Conservation (phyloP, 2,329 filamentous ascomycete species). For the Orbilia ellipsospora region DNA sequence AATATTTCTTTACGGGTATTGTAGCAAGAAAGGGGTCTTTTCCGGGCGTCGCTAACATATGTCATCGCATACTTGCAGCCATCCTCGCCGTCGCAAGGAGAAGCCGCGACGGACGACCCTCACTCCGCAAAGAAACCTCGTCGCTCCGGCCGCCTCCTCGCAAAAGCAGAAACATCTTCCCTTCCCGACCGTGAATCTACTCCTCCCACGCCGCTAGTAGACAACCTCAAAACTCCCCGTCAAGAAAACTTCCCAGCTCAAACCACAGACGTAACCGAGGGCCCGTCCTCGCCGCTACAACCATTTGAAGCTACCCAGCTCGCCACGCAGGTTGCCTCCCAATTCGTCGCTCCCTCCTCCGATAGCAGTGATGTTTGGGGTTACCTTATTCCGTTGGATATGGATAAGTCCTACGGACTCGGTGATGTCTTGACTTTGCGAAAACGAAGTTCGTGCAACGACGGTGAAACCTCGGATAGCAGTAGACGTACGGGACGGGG, state of each 20-base stretch:
- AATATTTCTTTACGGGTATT: background rate
- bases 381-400: constrained; percentile 85
- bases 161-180: constrained; percentile 69
- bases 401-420: constrained; percentile 65
- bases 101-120: constrained; percentile 15
- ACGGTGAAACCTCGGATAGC: constrained; percentile 66
- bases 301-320: constrained; percentile 52
- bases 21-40: too few species aligned
- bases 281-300: constrained; percentile 74
- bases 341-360: constrained; percentile 81
- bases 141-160: constrained; percentile 75
- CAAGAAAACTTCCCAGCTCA: constrained; percentile 71
- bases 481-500: constrained; percentile 62
- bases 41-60: constrained; percentile 5
- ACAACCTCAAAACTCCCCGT: constrained; percentile 65
- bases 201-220: constrained; percentile 81
- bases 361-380: constrained; percentile 82
- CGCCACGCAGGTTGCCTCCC: constrained; percentile 78
- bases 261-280: constrained; percentile 66
- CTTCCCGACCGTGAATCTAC: constrained; percentile 70
- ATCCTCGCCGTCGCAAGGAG: constrained; percentile 43
- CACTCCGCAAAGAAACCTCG: constrained; percentile 79
- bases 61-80: constrained; percentile 15
- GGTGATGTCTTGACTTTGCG: constrained; percentile 78
- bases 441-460: constrained; percentile 76